These are phyloP conservation scores for Trichoderma sp. DNA, from an alignment of 2,329 filamentous ascomycete species.

Conservation along the genomic window DNA sequence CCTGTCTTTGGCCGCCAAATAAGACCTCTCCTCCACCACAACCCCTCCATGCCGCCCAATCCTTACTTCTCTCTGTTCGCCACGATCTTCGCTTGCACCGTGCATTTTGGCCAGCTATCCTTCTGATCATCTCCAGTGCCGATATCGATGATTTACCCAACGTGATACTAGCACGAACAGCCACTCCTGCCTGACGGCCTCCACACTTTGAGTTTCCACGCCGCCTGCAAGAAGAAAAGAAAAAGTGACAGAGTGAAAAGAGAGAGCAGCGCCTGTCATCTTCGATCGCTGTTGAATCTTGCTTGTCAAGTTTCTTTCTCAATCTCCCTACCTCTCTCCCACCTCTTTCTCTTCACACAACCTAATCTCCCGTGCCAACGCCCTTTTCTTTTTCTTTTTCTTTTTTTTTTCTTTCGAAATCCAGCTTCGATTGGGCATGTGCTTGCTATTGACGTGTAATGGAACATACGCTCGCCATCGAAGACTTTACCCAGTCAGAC, in stretches of 20 bases:
- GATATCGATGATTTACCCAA: slow-evolving; percentile 28
- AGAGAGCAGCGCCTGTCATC: background rate
- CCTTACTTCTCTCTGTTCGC: slow-evolving; percentile 22
- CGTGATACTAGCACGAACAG: slow-evolving; percentile 23
- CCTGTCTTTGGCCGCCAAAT: slow-evolving; percentile 26
- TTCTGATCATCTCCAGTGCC: slow-evolving; percentile 31
- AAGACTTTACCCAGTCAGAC: slow-evolving; percentile 46
- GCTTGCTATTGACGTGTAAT: slow-evolving; percentile 45
- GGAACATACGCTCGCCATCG: slow-evolving; percentile 44
- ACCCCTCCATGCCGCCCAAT: slow-evolving; percentile 19
- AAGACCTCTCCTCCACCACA: slow-evolving; percentile 33
- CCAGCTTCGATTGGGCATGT: slow-evolving; percentile 34
- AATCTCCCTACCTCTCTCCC: background rate
- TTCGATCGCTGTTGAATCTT: background rate
- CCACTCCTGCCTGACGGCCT: slow-evolving; percentile 26
- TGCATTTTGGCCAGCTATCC: slow-evolving; percentile 27
- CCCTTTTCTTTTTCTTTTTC: too few relatives aligned
- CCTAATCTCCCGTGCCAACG: background rate
- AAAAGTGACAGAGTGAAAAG: background rate
- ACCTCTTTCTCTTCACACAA: background rate
- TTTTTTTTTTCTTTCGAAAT: background rate
- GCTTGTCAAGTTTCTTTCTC: background rate
- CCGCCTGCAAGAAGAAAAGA: background rate
- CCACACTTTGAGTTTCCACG: slow-evolving; percentile 27
- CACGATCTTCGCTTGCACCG: slow-evolving; percentile 27